Conservation (phyloP, 1,284 basidiomycete genomes). For the Cystobasidium sp. region DNA sequence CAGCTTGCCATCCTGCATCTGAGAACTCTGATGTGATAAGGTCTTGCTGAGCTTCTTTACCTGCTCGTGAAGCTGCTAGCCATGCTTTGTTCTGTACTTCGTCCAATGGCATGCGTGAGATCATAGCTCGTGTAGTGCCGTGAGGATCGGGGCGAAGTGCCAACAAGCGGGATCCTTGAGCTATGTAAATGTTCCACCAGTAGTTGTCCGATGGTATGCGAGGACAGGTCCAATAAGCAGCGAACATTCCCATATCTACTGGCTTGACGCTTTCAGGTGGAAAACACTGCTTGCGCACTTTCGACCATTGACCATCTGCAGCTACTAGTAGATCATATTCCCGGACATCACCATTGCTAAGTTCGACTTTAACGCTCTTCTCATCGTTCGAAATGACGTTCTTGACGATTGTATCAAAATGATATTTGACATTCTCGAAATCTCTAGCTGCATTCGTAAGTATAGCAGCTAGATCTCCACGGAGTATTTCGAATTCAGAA, state of each 20-base stretch:
- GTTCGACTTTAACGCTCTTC: constrained; percentile 31
- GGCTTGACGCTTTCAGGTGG: constrained; percentile 10
- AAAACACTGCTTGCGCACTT: constrained; percentile 29
- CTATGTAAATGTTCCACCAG: constrained; percentile 37
- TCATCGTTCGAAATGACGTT: constrained; percentile 37
- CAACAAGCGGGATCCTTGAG: neutral
- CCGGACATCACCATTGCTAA: constrained; percentile 32
- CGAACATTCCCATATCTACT: constrained; percentile 17
- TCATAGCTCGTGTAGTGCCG: constrained; percentile 34
- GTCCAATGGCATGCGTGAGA: constrained; percentile 28
- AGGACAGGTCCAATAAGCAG: constrained; percentile 30
- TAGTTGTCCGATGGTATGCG: constrained; percentile 29
- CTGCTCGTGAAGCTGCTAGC: constrained; percentile 10
- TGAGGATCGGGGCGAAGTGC: constrained; percentile 36
- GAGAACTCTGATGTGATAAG: constrained; percentile 15
- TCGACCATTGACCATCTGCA: constrained; percentile 47
- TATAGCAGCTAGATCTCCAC: constrained; percentile 34
- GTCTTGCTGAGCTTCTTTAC: constrained; percentile 13
- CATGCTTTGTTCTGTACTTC: constrained; percentile 8
- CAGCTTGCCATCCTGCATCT: constrained; percentile 39
- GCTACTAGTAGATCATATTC: constrained; percentile 46
- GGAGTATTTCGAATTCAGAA: constrained; percentile 47
- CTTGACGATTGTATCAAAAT: constrained; percentile 19
- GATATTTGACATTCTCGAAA: constrained; percentile 19
- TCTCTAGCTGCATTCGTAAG: constrained; percentile 30